phyloP scores from a whole-genome alignment of 2,329 filamentous ascomycete genomes.

The Emericellopsis atlantica region DNA sequence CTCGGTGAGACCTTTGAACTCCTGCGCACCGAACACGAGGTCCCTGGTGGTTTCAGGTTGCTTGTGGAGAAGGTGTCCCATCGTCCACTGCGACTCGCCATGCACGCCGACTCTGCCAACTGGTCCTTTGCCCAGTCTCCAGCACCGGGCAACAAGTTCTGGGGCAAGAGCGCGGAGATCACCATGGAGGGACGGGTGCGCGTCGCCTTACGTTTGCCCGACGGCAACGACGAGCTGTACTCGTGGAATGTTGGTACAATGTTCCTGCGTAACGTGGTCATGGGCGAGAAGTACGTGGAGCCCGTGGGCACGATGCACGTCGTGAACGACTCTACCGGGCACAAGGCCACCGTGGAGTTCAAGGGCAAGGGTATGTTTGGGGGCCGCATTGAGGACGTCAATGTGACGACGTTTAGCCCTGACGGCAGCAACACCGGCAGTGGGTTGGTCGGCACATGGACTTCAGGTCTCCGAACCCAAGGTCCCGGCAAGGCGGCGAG shows the following conservation, averaged over 20 bases:
- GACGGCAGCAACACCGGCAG: constrained; percentile 54
- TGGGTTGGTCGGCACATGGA: constrained; percentile 77
- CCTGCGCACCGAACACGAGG: constrained; percentile 66
- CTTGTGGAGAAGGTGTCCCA: constrained; percentile 94
- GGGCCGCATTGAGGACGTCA: constrained; percentile 81
- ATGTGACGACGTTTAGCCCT: constrained; percentile 57
- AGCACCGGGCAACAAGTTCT: constrained; percentile 89
- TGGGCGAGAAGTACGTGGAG: constrained; percentile 96
- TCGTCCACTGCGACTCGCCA: constrained; percentile 81
- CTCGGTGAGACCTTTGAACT: constrained; percentile 93
- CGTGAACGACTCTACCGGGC: constrained; percentile 69
- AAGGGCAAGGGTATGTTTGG: constrained; percentile 96
- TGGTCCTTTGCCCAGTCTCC: constrained; percentile 88
- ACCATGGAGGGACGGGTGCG: constrained; percentile 83
- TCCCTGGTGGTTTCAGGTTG: constrained; percentile 66
- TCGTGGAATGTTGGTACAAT: constrained; percentile 81
- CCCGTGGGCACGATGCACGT: constrained; percentile 85
- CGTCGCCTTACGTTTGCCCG: constrained; percentile 52
- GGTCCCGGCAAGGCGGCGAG: constrained; percentile 48
- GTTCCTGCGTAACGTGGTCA: constrained; percentile 91
- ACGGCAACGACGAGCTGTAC: constrained; percentile 68
- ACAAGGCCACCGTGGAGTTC: constrained; percentile 79
- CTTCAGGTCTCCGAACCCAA: constrained; percentile 53
- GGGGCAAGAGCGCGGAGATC: constrained; percentile 93
- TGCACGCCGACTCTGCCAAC: constrained; percentile 73